These are phyloP conservation scores for Euphrasia arctica DNA, from an alignment of 305 asterid genomes.

Conservation along the genomic window DNA sequence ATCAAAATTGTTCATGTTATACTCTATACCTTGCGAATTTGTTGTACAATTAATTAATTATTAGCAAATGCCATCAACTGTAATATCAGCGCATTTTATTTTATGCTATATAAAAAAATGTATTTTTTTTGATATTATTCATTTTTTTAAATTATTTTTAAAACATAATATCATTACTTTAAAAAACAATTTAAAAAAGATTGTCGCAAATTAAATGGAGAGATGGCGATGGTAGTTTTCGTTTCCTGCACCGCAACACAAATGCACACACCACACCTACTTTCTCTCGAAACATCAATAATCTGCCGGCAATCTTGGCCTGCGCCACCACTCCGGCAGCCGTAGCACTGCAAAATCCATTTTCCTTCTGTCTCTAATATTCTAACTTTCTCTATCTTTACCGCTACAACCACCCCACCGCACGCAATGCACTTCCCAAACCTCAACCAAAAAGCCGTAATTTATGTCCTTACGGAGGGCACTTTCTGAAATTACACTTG, in stretches of 20 bases:
- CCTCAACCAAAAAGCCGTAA: conserved; percentile 34
- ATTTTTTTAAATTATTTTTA: too few relatives aligned
- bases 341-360: conserved; percentile 17
- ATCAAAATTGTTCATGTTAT: too few relatives aligned
- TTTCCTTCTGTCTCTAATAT: conserved; percentile 31
- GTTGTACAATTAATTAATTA: too few relatives aligned
- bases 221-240: conserved; percentile 25
- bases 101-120: too few relatives aligned
- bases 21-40: too few relatives aligned
- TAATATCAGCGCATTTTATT: too few relatives aligned
- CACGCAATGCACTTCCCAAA: conserved; percentile 38
- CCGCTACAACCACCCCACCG: not conserved
- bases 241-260: conserved; percentile 26
- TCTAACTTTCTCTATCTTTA: conserved; percentile 15
- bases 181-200: too few relatives aligned
- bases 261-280: conserved; percentile 34
- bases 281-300: conserved; percentile 36
- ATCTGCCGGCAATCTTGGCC: conserved; percentile 20
- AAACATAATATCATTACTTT: too few relatives aligned
- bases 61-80: too few relatives aligned
- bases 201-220: too few relatives aligned
- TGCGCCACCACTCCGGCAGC: conserved; percentile 19
- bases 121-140: too few relatives aligned
- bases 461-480: conserved; percentile 20
- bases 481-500: conserved; percentile 19